These are phyloP conservation scores for Magnaporthales sp. DNA, from an alignment of 2,329 filamentous ascomycete genomes.

Conservation along the genomic window DNA sequence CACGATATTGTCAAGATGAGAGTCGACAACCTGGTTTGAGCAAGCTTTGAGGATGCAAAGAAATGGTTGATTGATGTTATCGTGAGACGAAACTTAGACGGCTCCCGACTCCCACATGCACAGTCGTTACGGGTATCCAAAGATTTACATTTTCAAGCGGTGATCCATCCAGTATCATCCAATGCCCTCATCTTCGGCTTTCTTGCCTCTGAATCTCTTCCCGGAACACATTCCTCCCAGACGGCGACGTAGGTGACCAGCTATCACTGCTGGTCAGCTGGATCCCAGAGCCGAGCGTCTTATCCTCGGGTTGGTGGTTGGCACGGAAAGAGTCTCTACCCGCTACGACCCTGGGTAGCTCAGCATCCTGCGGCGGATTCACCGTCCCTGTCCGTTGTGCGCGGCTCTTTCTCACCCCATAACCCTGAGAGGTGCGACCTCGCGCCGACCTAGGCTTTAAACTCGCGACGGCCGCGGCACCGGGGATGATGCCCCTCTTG, in stretches of 20 bases:
- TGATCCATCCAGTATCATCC: background rate
- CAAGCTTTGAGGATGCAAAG: too few species aligned
- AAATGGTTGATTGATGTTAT: too few species aligned
- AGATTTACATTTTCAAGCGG: background rate
- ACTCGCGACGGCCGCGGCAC: slow-evolving; percentile 2
- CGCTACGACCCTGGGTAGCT: background rate
- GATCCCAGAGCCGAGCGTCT: slow-evolving; percentile 14
- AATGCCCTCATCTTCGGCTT: background rate
- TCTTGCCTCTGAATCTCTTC: slow-evolving; percentile 27
- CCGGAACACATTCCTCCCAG: slow-evolving; percentile 24
- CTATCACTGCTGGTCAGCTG: slow-evolving; percentile 21
- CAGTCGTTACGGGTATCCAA: background rate
- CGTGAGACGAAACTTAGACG: too few species aligned
- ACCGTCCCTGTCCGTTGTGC: slow-evolving; percentile 12
- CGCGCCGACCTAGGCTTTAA: slow-evolving; percentile 10
- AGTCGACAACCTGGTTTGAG: too few species aligned
- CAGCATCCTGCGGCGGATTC: background rate
- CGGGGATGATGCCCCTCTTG: slow-evolving; percentile 14
- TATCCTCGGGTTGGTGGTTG: slow-evolving; percentile 6
- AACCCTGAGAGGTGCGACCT: slow-evolving; percentile 13
- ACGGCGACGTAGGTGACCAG: slow-evolving; percentile 17
- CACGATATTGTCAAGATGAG: background rate
- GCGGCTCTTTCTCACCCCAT: slow-evolving; percentile 17
- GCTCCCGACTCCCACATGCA: background rate
- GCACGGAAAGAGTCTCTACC: background rate